Conservation (phyloP, 2,329 filamentous ascomycete species). For the Fusarium agapanthi region DNA sequence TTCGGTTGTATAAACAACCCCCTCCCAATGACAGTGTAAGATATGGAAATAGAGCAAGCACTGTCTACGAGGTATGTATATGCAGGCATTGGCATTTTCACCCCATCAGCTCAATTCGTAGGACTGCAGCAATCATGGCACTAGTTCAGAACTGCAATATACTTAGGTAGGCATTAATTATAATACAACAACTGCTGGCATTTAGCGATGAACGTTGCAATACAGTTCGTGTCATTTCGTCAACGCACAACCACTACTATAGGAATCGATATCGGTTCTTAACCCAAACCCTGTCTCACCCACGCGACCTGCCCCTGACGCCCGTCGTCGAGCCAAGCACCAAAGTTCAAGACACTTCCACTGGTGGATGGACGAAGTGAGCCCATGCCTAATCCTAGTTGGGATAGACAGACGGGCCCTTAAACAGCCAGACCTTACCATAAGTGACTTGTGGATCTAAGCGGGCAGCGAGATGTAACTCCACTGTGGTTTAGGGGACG, state of each 20-base stretch:
- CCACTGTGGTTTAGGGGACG: constrained; percentile 34
- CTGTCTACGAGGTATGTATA: neutral
- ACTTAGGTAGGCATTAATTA: neutral
- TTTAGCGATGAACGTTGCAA: neutral
- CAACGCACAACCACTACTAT: neutral
- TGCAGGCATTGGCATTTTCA: neutral
- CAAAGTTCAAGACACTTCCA: constrained; percentile 33
- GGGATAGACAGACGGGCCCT: constrained; percentile 12
- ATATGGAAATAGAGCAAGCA: neutral
- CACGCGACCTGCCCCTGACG: constrained; percentile 39
- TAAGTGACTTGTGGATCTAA: constrained; percentile 27
- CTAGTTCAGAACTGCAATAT: neutral
- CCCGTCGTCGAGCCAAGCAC: constrained; percentile 29
- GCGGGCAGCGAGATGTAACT: constrained; percentile 26
- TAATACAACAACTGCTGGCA: neutral
- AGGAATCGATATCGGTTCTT: constrained; percentile 8
- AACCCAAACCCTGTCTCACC: constrained; percentile 31
- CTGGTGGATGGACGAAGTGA: constrained; percentile 27
- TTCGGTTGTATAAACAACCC: neutral
- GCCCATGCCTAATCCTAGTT: constrained; percentile 25
- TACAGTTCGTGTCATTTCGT: neutral
- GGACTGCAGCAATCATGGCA: neutral
- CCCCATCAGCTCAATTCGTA: neutral
- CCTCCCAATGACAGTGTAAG: neutral
- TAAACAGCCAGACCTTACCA: constrained; percentile 21